These are phyloP conservation scores for Rhodosporidiobolus sp. DNA, from an alignment of 768 basidiomycete genomes.

Conservation along the genomic window DNA sequence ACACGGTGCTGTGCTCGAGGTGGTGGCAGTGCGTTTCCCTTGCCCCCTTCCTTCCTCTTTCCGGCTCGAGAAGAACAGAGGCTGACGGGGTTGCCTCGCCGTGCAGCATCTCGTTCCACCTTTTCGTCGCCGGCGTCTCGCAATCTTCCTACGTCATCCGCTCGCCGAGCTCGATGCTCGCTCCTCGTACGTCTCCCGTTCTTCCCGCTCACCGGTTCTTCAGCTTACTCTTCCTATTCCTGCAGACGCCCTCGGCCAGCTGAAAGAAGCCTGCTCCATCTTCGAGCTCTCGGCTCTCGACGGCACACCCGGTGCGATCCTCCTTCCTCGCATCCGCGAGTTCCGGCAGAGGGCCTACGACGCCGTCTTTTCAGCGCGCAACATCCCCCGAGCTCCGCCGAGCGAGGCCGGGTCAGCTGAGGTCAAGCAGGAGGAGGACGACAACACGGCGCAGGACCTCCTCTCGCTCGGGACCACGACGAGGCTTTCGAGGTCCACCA, in stretches of 20 bases:
- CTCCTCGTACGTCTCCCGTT: neutral
- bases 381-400: neutral
- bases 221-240: no score
- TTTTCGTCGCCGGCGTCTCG: neutral
- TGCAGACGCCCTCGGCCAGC: neutral
- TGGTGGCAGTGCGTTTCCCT: neutral
- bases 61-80: no score
- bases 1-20: neutral
- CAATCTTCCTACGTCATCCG: neutral
- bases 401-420: no score
- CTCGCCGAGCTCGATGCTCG: neutral
- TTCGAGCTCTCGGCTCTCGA: neutral
- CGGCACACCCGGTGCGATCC: neutral
- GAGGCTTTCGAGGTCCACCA: no score
- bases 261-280: neutral
- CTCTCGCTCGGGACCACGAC: no score
- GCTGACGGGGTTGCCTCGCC: no score
- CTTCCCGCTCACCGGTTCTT: no score
- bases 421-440: no score
- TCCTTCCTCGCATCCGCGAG: neutral
- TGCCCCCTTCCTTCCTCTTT: no score
- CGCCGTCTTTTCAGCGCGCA: neutral
- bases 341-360: neutral
- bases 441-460: no score
- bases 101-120: neutral